A percentile compares a stretch with the other conserved stretches of the same genome.
These are phyloP conservation scores for Globisporangium camurandrum DNA, from an alignment of 352 stramenopile species.

Conservation along the genomic window DNA sequence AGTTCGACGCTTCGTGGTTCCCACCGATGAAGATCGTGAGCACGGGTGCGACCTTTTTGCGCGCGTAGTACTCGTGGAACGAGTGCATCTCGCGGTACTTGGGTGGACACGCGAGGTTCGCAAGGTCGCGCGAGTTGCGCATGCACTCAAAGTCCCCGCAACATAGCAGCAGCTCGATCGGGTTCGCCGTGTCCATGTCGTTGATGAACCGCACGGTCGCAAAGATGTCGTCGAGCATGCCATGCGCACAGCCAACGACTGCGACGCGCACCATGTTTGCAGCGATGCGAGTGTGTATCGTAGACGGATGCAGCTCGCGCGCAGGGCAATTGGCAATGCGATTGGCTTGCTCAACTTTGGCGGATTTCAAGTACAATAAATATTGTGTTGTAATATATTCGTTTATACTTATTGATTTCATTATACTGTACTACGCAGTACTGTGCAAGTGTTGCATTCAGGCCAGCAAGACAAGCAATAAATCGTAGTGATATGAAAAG, in stretches of 20 bases:
- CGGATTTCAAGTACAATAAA: too few relatives aligned
- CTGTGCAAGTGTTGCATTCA: too few relatives aligned
- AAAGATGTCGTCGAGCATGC: constrained; percentile 98
- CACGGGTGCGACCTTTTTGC: constrained; percentile 75
- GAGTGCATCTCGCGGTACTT: constrained; percentile 82
- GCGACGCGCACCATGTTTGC: constrained; percentile 37
- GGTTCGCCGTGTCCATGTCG: constrained; percentile 61
- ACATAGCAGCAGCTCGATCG: constrained; percentile 94
- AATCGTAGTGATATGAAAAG: too few relatives aligned
- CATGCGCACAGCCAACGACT: constrained; percentile 98
- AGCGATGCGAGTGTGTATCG: too few relatives aligned
- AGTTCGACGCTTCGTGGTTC: constrained; percentile 95
- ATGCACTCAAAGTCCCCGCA: constrained; percentile 99
- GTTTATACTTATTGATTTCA: too few relatives aligned
- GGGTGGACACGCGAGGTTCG: constrained; percentile 80
- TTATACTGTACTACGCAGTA: too few relatives aligned
- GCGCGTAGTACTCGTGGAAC: constrained; percentile 92
- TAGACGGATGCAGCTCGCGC: too few relatives aligned
- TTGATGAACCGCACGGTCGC: constrained; percentile 90
- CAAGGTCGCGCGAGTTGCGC: constrained; percentile 90
- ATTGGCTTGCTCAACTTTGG: too few relatives aligned
- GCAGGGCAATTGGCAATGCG: too few relatives aligned
- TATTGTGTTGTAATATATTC: too few relatives aligned
- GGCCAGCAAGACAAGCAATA: too few relatives aligned
- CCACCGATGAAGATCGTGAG: constrained; percentile 93